Evolutionary conservation across 495 filamentous ascomycete genomes (phyloP), one percentile per base, ranked within the genome.

Genomic region (Poronia punctata): DNA sequence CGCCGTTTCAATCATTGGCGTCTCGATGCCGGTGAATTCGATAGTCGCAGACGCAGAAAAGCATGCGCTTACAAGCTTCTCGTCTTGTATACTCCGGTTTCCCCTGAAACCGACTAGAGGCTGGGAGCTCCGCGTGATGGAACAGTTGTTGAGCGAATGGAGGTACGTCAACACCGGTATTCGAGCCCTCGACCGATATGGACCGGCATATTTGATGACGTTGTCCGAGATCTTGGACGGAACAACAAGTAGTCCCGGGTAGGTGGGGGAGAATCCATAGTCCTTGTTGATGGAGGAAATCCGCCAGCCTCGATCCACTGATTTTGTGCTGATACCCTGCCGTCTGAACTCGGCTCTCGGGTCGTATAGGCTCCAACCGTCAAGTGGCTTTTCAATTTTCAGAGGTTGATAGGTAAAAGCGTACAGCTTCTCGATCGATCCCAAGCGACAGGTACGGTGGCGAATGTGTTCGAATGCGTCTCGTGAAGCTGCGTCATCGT

Each of bases 81-180:
- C 92, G 57, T 99, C 92, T 53, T 99, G 92, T 34, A 93, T 86
- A 59, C 86, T 96, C 32, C 92, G 78, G 50, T 94, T 90, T 35
- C 85, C 79, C 38, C 85, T 76, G 10, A 97, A 77, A 3, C 92
- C 92, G 12, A 89, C 84, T 42, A 94, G 64, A 2, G 92, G 92
- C 62, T 99, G 92, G 3, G 93, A 92, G 56, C 89, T 93, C 46
- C 92, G 72, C 3, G 90, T 95, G 46, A 99, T 97, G 18, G 88
- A 88, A 59, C 92, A 96, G 58, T 93, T 94, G 62, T 97, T 99
- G 43, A 97, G 72, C 2, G 92, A 88, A 60, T 99, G 92, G 8
- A 95, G 75, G 57, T 99, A 99, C 21, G 86, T 84, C 24, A 97
- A 67, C 7, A 80, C 83, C 12, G 92, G 92, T 63, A 99, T 86